Base-by-base conservation (phyloP, 331 rosid species). In the Rhamnella rubrinervis region DNA sequence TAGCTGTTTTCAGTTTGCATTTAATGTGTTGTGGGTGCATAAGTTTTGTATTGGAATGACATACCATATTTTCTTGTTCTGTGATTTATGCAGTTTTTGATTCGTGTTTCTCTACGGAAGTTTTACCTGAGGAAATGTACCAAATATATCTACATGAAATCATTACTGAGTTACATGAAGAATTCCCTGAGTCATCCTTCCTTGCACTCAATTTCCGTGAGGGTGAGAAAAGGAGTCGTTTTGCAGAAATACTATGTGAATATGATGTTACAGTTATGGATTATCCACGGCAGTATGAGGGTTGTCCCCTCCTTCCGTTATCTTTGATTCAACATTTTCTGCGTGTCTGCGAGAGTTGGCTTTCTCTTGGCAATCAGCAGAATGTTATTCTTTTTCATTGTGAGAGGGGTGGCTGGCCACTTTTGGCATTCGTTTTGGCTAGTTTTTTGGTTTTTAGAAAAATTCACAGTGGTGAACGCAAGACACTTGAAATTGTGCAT, bases 341-440 rank as follows among this genome's bases (percentile, higher is more conserved):
- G 62, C 90, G 95, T 21, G 86, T 84, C 57, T 92, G 90, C 55
- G 97, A 89, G 70, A 84, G 83, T 63, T 92, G 97, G 96, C 88
- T 92, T 59, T 70, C 78, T 8, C 77, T 75, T 35, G 84, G 88
- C 39, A 84, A 81, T 59, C 90, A 81, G 35, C 95, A 91, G 64
- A 81, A 81, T 66, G 66, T 92, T 65, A 78, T 92, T 58, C 84
- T 92, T 72, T 85, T 92, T 40, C 97, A 92, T 63, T 89, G 97
- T 55, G 97, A 92, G 73, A 86, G 97, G 67, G 97, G 97, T 20
- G 97, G 96, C 58, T 92, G 97, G 97, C 96, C 97, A 37, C 89
- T 89, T 55, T 80, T 92, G 62, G 96, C 97, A 10, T 92, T 87
- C 66, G 87, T 89, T 16, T 84, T 92, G 12, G 87, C 96, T 6